A percentile compares a stretch with the other conserved stretches of the same genome.
Conservation (phyloP, 495 filamentous ascomycete species). For the Hamigera avellanea region DNA sequence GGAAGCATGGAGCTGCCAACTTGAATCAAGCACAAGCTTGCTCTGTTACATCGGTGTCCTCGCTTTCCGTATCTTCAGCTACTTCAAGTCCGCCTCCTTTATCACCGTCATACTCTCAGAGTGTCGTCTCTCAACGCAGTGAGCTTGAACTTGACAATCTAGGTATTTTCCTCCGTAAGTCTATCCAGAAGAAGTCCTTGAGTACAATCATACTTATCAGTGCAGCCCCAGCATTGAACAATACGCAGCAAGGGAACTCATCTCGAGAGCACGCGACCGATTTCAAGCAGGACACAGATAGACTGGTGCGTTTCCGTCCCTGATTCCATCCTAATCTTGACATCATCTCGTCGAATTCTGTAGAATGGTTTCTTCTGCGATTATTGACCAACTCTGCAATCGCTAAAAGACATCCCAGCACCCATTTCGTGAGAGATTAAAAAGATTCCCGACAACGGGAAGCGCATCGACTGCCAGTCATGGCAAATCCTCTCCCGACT, state of each 20-base stretch:
- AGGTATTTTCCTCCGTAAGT: neutral
- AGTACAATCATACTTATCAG: neutral
- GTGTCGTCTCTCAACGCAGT: conserved; percentile 21
- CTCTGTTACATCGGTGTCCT: conserved; percentile 4
- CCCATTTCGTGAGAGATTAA: conserved; percentile 29
- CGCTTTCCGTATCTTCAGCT: conserved; percentile 19
- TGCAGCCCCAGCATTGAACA: too few species aligned
- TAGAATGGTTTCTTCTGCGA: too few species aligned
- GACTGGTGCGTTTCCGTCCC: too few species aligned
- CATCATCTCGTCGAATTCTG: too few species aligned
- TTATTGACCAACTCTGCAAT: too few species aligned
- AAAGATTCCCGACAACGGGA: conserved; percentile 11
- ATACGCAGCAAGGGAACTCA: too few species aligned
- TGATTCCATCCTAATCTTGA: too few species aligned
- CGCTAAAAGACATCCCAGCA: conserved; percentile 12
- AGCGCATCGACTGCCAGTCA: conserved; percentile 6
- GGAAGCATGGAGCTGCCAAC: conserved; percentile 10
- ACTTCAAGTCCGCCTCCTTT: conserved; percentile 32
- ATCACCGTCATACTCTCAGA: conserved; percentile 31
- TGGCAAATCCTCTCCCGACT: conserved; percentile 16
- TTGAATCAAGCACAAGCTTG: conserved; percentile 6
- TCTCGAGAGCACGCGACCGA: too few species aligned
- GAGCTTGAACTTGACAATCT: conserved; percentile 13
- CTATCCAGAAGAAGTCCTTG: neutral
- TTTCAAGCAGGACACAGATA: too few species aligned